Conservation (phyloP, 2,329 filamentous ascomycete species). For the Fusarium chuoi region DNA sequence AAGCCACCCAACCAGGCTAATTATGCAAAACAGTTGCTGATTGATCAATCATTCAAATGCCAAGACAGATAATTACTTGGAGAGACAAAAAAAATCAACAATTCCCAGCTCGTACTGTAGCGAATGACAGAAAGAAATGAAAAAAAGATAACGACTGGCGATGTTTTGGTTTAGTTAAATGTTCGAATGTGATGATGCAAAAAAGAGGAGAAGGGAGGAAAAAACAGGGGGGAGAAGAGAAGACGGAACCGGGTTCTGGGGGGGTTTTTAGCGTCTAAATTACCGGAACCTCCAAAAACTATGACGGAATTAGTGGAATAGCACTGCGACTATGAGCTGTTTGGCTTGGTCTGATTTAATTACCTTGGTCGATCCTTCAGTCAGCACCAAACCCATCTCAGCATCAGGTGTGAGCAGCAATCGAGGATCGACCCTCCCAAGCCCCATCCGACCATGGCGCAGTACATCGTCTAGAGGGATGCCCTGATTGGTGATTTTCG, state of each 20-base stretch:
- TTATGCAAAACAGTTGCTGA: conserved; percentile 1
- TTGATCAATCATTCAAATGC: conserved; percentile 8
- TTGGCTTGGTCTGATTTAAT: conserved; percentile 10
- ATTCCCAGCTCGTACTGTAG: conserved; percentile 1
- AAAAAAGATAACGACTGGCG: neutral
- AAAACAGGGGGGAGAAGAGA: neutral
- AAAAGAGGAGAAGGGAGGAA: neutral
- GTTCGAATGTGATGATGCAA: neutral
- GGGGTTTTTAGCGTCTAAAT: neutral
- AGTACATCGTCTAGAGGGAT: neutral
- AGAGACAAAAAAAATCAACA: neutral
- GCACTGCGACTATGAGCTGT: neutral
- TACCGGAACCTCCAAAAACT: neutral
- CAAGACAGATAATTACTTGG: neutral
- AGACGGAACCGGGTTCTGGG: neutral
- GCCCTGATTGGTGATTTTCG: conserved; percentile 1
- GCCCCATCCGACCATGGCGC: conserved; percentile 20
- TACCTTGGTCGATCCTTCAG: conserved; percentile 17
- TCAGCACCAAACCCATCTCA: conserved; percentile 22
- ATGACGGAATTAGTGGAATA: neutral
- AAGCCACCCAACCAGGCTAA: conserved; percentile 20
- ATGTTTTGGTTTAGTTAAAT: neutral
- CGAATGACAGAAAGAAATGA: conserved; percentile 6
- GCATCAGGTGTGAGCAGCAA: neutral
- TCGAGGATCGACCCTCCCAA: neutral